Evolutionary conservation across 768 basidiomycete species (phyloP), one percentile per base, ranked within the genome.

Genomic region (Macrocybe gigantea): DNA sequence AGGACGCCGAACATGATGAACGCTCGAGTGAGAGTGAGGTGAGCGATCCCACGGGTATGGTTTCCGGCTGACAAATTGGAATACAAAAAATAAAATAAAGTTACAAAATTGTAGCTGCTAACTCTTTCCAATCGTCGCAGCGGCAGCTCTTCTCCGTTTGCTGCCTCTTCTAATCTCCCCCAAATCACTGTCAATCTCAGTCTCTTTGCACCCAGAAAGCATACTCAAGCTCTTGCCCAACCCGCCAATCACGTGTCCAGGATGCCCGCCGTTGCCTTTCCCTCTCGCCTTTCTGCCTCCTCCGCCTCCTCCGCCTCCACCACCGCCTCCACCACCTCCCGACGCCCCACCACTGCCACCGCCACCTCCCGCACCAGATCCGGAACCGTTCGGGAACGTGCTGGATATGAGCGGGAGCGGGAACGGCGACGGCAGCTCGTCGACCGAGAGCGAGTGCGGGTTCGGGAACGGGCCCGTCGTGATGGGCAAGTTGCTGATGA

Each of bases 381-480:
- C 44, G 9, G 54, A 53, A 9, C 63, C 67, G 52, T 45, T 67
- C 56, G 67, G 69, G 36, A 70, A 62, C n/a, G 71, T 68, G 11
- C 73, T 75, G 4, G 78, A 71, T 5, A 82, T 85, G 8, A 91
- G 77, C 1, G 85, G 77, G 7, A 88, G 71, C 0, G 88, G 86
- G 71, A 89, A 91, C 8, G 86, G 87, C 0, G 90, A 92, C 3
- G 89, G 87, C 34, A 93, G 77, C 58, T 92, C 90, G 54, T 93
- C 90, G 36, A 91, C 84, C 3, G 86, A 77, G 40, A 92, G 82
- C 5, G 90, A 92, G 59, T 89, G 86, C 2, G 89, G 89, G 60
- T 90, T 92, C 34, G 79, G 74, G 61, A 88, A 78, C 0, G 82
- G 84, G 0, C 81, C 83, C 1, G 79, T 73, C 1, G 84, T 82